Conservation (phyloP, 495 filamentous ascomycete species). For the Sabuloglossum arenarium region DNA sequence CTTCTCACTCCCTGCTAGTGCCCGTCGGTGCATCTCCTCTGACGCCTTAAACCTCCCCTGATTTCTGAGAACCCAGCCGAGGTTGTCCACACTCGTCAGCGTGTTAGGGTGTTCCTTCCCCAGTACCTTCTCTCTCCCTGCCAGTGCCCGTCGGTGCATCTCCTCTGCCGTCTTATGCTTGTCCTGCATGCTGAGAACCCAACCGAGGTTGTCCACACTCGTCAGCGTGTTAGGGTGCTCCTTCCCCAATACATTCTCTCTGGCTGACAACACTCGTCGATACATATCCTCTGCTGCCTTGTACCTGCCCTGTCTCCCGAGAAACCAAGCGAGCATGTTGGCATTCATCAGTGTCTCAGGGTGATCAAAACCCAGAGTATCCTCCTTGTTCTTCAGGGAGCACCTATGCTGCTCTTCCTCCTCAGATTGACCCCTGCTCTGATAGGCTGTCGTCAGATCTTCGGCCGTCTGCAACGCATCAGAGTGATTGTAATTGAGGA, state of each 20-base stretch:
- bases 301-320: background rate
- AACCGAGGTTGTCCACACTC: background rate
- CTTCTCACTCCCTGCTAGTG: background rate
- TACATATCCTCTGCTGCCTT: background rate
- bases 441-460: background rate
- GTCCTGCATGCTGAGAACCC: too few relatives aligned
- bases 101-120: conserved; percentile 1
- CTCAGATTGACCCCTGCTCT: background rate
- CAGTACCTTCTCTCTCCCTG: background rate
- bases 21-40: background rate
- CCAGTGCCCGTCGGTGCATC: background rate
- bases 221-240: background rate
- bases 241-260: background rate
- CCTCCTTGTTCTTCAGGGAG: background rate
- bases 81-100: background rate
- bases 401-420: background rate
- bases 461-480: background rate
- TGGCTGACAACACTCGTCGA: background rate
- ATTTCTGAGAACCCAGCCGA: background rate
- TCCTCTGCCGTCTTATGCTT: too few relatives aligned
- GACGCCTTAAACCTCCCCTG: background rate
- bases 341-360: background rate
- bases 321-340: background rate
- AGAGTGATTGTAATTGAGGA: background rate
- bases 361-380: background rate